phyloP scores from a whole-genome alignment of 129 eudicot genomes.

The Chrysanthemum makinoi region DNA sequence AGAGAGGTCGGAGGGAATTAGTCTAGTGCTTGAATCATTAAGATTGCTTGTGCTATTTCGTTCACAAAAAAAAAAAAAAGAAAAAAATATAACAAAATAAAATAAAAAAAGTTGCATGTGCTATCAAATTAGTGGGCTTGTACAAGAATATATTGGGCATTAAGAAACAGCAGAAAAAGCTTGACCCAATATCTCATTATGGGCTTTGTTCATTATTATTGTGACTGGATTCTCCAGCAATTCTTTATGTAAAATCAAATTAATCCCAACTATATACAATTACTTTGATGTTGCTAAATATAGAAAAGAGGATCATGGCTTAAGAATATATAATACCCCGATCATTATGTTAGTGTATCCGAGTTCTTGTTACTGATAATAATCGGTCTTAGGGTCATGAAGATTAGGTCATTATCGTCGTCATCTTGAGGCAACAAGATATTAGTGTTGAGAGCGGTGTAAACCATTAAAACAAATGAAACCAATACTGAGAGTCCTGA shows the following conservation, averaged over 20 bases:
- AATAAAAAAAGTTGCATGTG: too few species aligned
- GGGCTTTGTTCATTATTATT: too few species aligned
- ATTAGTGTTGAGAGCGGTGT: constrained; percentile 42
- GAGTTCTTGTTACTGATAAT: neutral
- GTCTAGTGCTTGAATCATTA: too few species aligned
- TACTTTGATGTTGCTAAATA: neutral
- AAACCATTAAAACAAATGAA: constrained; percentile 40
- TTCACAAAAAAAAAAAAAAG: too few species aligned
- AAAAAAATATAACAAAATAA: too few species aligned
- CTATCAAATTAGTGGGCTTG: too few species aligned
- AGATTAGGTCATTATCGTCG: neutral
- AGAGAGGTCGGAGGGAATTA: too few species aligned
- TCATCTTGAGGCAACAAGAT: constrained; percentile 28
- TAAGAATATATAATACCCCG: neutral
- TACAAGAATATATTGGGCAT: too few species aligned
- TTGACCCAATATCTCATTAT: too few species aligned
- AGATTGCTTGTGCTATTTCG: too few species aligned
- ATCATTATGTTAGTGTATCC: neutral
- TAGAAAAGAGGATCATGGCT: neutral
- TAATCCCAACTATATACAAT: constrained; percentile 6
- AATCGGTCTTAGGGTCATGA: neutral
- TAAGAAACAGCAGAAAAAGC: too few species aligned
- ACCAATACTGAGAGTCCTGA: constrained; percentile 47
- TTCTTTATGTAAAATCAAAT: neutral
- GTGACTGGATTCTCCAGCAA: neutral